phyloP scores from a whole-genome alignment of 163 green algal genomes.

The Chloroidium sp. region DNA sequence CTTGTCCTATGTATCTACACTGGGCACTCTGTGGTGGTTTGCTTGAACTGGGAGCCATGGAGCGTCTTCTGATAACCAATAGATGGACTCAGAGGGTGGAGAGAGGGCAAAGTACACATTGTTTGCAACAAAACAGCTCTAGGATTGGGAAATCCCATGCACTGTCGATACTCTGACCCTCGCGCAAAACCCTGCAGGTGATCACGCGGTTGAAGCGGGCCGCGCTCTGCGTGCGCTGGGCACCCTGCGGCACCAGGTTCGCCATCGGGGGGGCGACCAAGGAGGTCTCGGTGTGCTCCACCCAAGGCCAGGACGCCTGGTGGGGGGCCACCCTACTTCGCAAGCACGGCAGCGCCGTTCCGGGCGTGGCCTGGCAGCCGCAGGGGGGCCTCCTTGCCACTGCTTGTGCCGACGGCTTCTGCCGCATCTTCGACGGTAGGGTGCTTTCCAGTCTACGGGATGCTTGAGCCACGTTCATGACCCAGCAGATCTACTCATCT shows the following conservation, averaged over 20 bases:
- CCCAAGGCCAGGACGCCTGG: not conserved
- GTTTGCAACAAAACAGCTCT: no score
- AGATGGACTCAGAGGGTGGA: no score
- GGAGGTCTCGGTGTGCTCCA: not conserved
- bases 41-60: no score
- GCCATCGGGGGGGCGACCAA: not conserved
- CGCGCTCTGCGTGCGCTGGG: not conserved
- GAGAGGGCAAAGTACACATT: no score
- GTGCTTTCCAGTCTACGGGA: no score
- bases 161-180: no score
- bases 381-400: not conserved
- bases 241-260: not conserved
- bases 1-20: not conserved
- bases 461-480: no score
- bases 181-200: not conserved
- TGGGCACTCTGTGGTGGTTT: not conserved
- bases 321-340: not conserved
- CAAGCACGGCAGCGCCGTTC: not conserved
- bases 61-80: no score
- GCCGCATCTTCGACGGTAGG: not conserved
- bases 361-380: not conserved
- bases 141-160: no score
- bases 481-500: no score
- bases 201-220: not conserved
- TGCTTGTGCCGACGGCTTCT: not conserved